A percentile compares a stretch with the other conserved stretches of the same genome.
phyloP scores from a whole-genome alignment of 495 filamentous ascomycete species.

The Daldinia caldariorum region DNA sequence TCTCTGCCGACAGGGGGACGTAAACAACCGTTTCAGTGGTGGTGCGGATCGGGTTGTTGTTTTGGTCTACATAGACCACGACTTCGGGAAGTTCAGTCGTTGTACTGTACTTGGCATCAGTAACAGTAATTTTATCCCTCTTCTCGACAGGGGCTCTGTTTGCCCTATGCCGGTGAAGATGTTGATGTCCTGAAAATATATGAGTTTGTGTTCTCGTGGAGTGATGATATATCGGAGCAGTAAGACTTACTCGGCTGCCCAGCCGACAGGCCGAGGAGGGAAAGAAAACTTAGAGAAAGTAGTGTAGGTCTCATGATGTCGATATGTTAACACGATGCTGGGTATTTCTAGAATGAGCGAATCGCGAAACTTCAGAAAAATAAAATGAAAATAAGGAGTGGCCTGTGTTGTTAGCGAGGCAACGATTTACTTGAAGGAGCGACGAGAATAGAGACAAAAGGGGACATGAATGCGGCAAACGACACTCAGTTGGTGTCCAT shows the following conservation, averaged over 20 bases:
- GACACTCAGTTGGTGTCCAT: conserved; percentile 31
- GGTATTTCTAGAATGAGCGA: conserved; percentile 9
- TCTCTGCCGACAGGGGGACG: conserved; percentile 38
- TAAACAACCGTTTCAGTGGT: conserved; percentile 46
- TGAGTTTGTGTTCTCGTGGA: conserved; percentile 16
- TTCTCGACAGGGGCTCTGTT: conserved; percentile 26
- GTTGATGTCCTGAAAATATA: conserved; percentile 33
- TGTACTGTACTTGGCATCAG: conserved; percentile 27
- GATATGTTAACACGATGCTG: conserved; percentile 16
- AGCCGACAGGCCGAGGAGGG: conserved; percentile 39
- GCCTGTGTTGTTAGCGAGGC: conserved; percentile 32
- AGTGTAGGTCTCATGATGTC: conserved; percentile 39
- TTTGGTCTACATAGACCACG: conserved; percentile 71
- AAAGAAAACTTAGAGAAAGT: conserved; percentile 37
- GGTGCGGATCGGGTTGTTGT: conserved; percentile 64
- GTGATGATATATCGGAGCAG: not conserved
- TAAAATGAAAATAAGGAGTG: conserved; percentile 36
- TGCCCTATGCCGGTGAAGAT: conserved; percentile 40
- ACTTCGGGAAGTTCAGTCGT: conserved; percentile 56
- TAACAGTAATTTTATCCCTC: conserved; percentile 41
- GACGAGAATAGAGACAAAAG: conserved; percentile 31
- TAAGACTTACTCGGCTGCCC: conserved; percentile 46
- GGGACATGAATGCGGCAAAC: conserved; percentile 29
- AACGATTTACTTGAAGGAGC: conserved; percentile 26
- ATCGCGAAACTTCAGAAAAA: conserved; percentile 11